Evolutionary conservation across 352 stramenopile species (phyloP).

Genomic region (Albugo candida): DNA sequence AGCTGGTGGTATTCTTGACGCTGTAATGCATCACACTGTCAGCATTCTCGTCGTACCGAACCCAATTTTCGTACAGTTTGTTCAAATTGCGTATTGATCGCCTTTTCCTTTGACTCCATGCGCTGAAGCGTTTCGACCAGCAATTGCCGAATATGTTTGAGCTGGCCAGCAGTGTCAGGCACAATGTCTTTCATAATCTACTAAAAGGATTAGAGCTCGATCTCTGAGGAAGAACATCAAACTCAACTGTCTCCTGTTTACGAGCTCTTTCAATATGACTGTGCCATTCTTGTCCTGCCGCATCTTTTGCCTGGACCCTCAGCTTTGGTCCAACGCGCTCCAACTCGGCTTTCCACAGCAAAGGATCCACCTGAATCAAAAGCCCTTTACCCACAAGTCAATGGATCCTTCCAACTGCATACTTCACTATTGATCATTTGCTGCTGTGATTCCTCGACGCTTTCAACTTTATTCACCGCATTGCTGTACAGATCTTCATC

Average conservation of each 20-base stretch:
- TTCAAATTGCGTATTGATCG: conserved; percentile 70
- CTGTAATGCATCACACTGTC: conserved; percentile 6
- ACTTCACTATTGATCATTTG: conserved; percentile 69
- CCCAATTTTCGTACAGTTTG: conserved; percentile 1
- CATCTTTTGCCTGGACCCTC: conserved; percentile 30
- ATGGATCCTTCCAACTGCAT: neutral
- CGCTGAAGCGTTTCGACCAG: conserved; percentile 34
- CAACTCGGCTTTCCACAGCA: conserved; percentile 70
- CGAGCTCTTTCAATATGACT: conserved; percentile 55
- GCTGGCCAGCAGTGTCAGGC: conserved; percentile 28
- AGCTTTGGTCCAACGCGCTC: conserved; percentile 59
- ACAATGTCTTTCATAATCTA: conserved; percentile 35
- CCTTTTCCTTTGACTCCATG: conserved; percentile 56
- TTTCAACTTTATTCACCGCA: conserved; percentile 19
- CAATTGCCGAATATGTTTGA: conserved; percentile 35
- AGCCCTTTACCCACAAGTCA: neutral
- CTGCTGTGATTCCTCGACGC: conserved; percentile 56
- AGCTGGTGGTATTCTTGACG: conserved; percentile 43
- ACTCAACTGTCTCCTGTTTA: conserved; percentile 32
- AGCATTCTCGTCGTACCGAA: neutral
- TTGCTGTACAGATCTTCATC: conserved; percentile 52
- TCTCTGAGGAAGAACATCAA: neutral
- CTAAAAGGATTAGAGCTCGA: neutral
- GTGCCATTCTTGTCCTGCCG: conserved; percentile 42
- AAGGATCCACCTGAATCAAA: conserved; percentile 26